Conservation (phyloP, 2,329 filamentous ascomycete genomes). For the Xylariaceae sp. region DNA sequence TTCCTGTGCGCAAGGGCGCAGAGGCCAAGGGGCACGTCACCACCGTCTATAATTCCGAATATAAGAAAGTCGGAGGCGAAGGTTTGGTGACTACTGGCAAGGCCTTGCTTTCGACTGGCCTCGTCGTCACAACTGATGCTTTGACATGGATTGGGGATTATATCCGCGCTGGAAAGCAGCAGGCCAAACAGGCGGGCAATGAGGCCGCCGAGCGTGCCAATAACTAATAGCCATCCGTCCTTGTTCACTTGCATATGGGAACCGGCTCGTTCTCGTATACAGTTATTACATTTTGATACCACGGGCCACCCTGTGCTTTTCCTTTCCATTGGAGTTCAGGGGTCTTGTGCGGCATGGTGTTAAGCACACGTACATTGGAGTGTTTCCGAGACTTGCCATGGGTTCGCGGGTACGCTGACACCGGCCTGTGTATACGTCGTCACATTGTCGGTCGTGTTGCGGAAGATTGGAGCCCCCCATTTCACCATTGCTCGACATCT, state of each 20-base stretch:
- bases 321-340: constrained; percentile 4
- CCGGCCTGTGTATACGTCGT: no score
- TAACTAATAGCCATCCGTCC: neutral
- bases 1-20: constrained; percentile 58
- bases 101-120: constrained; percentile 62
- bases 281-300: constrained; percentile 14
- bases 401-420: no score
- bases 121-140: constrained; percentile 63
- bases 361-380: no score
- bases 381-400: no score
- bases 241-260: neutral
- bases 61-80: constrained; percentile 60
- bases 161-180: constrained; percentile 58
- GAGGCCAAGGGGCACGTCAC: constrained; percentile 61
- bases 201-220: constrained; percentile 35
- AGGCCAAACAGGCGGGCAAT: constrained; percentile 50
- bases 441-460: no score
- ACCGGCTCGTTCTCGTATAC: neutral
- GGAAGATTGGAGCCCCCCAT: neutral
- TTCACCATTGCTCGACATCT: neutral
- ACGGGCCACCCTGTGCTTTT: constrained; percentile 6
- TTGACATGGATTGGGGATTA: constrained; percentile 57
- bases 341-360: neutral
- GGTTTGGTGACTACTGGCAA: constrained; percentile 65
- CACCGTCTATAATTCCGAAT: constrained; percentile 52